Percentiles rank a stretch among this genome's conserved stretches.
Conservation (phyloP, 345 rosid genomes). For the Eucalyptus erythrocorys region DNA sequence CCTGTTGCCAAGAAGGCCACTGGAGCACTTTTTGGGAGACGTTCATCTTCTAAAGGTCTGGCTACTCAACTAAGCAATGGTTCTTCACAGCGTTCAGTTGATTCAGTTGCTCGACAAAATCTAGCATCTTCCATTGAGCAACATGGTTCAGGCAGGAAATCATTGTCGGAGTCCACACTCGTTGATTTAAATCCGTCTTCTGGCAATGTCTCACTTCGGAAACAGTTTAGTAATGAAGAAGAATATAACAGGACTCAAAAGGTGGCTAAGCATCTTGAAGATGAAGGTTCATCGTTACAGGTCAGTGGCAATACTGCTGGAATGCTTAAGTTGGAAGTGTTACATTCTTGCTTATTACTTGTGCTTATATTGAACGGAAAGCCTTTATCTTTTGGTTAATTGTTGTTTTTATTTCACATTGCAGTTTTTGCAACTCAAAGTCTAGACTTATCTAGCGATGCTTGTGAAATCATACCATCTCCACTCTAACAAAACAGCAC, state of each 20-base stretch:
- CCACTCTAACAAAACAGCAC: background rate
- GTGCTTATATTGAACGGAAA: background rate
- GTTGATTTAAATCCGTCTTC: constrained; percentile 41
- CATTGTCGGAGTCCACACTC: constrained; percentile 63
- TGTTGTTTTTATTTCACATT: background rate
- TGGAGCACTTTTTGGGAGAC: constrained; percentile 39
- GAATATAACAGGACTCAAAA: constrained; percentile 32
- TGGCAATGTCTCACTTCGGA: constrained; percentile 70
- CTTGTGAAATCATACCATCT: background rate
- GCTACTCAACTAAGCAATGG: constrained; percentile 37
- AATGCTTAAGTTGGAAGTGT: background rate
- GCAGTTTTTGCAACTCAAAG: background rate
- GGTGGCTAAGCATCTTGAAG: constrained; percentile 37
- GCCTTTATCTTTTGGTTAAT: background rate
- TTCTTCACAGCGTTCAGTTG: constrained; percentile 50
- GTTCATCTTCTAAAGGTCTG: constrained; percentile 34
- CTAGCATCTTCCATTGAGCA: constrained; percentile 76
- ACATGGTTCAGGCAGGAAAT: constrained; percentile 86
- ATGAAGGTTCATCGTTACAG: constrained; percentile 24
- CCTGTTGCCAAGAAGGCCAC: constrained; percentile 39
- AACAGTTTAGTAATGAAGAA: constrained; percentile 68
- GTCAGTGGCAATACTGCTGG: constrained; percentile 8
- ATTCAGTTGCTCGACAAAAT: constrained; percentile 51
- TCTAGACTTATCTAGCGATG: background rate
- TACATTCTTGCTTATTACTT: background rate